phyloP scores from a whole-genome alignment of 2,329 filamentous ascomycete genomes.

The Alternaria brassicicola region DNA sequence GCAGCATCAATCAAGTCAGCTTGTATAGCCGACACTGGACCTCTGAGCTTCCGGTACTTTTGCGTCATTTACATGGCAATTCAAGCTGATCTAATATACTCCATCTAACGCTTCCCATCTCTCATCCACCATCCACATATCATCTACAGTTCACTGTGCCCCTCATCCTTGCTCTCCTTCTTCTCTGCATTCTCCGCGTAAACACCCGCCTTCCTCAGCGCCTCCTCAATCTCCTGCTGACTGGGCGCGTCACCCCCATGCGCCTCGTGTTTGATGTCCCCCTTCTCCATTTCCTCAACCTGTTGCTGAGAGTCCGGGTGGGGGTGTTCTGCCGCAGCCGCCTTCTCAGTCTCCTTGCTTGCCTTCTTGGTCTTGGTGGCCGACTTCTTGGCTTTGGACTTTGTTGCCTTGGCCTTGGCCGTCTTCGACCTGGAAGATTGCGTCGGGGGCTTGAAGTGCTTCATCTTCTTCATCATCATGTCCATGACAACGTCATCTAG shows the following conservation, averaged over 20 bases:
- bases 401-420: constrained; percentile 32
- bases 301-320: constrained; percentile 28
- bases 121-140: constrained; percentile 17
- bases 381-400: constrained; percentile 26
- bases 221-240: constrained; percentile 39
- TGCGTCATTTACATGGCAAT: not conserved
- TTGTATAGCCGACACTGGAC: not conserved
- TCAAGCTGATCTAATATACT: not conserved
- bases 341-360: constrained; percentile 33
- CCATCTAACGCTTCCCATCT: not conserved
- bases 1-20: not conserved
- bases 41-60: too few species aligned
- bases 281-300: not conserved
- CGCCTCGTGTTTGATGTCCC: not conserved
- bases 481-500: constrained; percentile 74
- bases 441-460: constrained; percentile 51
- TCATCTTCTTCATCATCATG: constrained; percentile 66
- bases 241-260: constrained; percentile 24
- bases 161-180: constrained; percentile 25
- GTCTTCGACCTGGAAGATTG: constrained; percentile 27
- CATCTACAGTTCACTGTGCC: not conserved
- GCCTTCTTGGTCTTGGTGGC: constrained; percentile 29
- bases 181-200: constrained; percentile 35
- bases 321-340: constrained; percentile 28
- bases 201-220: constrained; percentile 41